Conservation (phyloP, 805 yeast species). For the Candida nitratophila region DNA sequence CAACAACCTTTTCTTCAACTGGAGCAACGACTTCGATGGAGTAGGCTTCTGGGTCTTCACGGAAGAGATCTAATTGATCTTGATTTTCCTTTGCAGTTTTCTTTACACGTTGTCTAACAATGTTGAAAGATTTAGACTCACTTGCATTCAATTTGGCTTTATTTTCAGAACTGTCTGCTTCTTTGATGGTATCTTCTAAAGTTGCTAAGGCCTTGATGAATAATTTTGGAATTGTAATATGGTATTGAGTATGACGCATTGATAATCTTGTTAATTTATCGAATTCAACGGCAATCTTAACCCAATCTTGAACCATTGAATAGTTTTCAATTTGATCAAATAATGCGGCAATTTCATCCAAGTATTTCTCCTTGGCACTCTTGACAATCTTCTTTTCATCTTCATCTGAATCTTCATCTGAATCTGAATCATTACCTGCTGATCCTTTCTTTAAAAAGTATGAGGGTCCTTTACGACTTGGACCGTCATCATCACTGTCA, state of each 20-base stretch:
- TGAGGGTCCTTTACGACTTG: slow-evolving; percentile 39
- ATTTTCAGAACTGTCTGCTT: slow-evolving; percentile 37
- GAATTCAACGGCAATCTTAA: slow-evolving; percentile 62
- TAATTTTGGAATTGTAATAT: slow-evolving; percentile 61
- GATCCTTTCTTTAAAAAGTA: slow-evolving; percentile 46
- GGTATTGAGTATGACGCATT: slow-evolving; percentile 70
- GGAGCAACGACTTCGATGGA: slow-evolving; percentile 33
- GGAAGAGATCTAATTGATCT: slow-evolving; percentile 49
- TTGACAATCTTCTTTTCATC: slow-evolving; percentile 80
- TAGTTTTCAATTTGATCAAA: slow-evolving; percentile 64
- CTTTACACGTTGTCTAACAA: slow-evolving; percentile 80
- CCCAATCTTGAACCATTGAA: slow-evolving; percentile 73
- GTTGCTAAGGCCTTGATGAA: slow-evolving; percentile 64
- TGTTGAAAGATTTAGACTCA: slow-evolving; percentile 80
- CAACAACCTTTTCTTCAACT: slow-evolving; percentile 25
- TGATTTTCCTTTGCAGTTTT: slow-evolving; percentile 69
- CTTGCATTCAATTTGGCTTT: slow-evolving; percentile 74
- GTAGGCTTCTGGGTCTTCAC: slow-evolving; percentile 68
- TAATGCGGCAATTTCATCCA: slow-evolving; percentile 74
- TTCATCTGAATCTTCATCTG: slow-evolving; percentile 38
- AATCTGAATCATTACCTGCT: slow-evolving; percentile 30
- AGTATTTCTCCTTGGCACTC: slow-evolving; percentile 85
- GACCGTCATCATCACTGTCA: slow-evolving; percentile 36
- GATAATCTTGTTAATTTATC: slow-evolving; percentile 67
- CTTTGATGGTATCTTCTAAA: slow-evolving; percentile 61